phyloP scores from a whole-genome alignment of 1,139 yeast species.

The Kazachstania sp. region DNA sequence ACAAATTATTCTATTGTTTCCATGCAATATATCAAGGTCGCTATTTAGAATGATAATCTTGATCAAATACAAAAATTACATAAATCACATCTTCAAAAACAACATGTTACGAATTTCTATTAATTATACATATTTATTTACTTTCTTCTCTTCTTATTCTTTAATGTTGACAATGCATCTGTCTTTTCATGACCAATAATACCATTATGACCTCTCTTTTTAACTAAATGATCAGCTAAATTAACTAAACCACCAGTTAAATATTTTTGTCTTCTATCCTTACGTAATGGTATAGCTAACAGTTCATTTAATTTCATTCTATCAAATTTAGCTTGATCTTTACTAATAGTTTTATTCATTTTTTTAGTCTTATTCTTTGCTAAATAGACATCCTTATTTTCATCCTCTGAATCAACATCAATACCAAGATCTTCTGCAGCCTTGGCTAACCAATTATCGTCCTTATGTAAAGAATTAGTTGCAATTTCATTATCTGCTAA shows the following conservation, averaged over 20 bases:
- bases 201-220: constrained; percentile 60
- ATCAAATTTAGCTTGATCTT: constrained; percentile 41
- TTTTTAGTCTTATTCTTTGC: constrained; percentile 56
- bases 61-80: no score
- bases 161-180: constrained; percentile 64
- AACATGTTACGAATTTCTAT: neutral
- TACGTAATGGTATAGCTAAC: constrained; percentile 53
- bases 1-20: no score
- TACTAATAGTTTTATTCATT: constrained; percentile 46
- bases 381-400: constrained; percentile 53
- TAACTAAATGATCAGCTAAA: constrained; percentile 73
- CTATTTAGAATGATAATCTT: no score
- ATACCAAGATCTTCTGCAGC: constrained; percentile 93
- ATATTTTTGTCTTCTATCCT: constrained; percentile 63
- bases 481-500: constrained; percentile 66
- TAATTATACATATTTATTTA: constrained; percentile 4
- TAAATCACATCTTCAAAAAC: neutral
- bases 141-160: constrained; percentile 30
- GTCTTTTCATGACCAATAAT: constrained; percentile 63
- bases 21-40: no score
- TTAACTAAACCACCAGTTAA: constrained; percentile 79
- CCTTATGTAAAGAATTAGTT: constrained; percentile 55
- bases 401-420: constrained; percentile 51
- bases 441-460: constrained; percentile 71
- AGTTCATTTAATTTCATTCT: constrained; percentile 51